Percentiles rank a stretch among this genome's conserved stretches.
Evolutionary conservation across 495 filamentous ascomycete species (phyloP).

Genomic region (Podospora appendiculata): DNA sequence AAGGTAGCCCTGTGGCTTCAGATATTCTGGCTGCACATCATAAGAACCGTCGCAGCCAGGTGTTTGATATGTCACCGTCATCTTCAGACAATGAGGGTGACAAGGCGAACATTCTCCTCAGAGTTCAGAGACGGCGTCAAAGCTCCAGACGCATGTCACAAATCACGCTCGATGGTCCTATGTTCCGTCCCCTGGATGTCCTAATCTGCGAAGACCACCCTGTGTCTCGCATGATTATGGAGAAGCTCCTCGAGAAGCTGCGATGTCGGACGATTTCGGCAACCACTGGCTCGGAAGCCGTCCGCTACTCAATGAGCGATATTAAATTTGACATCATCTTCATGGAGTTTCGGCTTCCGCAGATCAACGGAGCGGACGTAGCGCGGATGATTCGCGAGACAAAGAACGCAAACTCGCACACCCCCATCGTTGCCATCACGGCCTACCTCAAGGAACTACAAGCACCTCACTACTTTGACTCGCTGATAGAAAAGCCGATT

Average conservation of each 20-base stretch:
- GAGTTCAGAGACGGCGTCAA: conserved; percentile 85
- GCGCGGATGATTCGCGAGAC: conserved; percentile 96
- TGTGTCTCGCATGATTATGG: conserved; percentile 95
- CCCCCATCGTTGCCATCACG: conserved; percentile 94
- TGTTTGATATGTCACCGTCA: conserved; percentile 93
- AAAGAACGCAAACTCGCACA: conserved; percentile 87
- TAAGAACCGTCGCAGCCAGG: conserved; percentile 85
- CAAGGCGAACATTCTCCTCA: conserved; percentile 81
- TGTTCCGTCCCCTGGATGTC: conserved; percentile 86
- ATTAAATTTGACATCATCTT: conserved; percentile 97
- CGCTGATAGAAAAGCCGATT: conserved; percentile 90
- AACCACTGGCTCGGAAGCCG: conserved; percentile 78
- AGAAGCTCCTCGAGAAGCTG: conserved; percentile 88
- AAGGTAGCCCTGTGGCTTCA: conserved; percentile 62
- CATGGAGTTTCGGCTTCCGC: conserved; percentile 91
- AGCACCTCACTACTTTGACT: conserved; percentile 89
- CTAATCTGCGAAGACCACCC: conserved; percentile 97
- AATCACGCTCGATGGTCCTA: conserved; percentile 69
- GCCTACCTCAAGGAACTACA: conserved; percentile 94
- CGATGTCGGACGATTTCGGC: conserved; percentile 92
- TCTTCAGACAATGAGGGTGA: conserved; percentile 96
- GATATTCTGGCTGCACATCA: conserved; percentile 65
- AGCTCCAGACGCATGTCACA: conserved; percentile 88
- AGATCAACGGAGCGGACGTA: conserved; percentile 89
- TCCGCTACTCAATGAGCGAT: conserved; percentile 86